phyloP scores from a whole-genome alignment of 371 early-diverging fungal species.

The Syncephalis plumigaleata region DNA sequence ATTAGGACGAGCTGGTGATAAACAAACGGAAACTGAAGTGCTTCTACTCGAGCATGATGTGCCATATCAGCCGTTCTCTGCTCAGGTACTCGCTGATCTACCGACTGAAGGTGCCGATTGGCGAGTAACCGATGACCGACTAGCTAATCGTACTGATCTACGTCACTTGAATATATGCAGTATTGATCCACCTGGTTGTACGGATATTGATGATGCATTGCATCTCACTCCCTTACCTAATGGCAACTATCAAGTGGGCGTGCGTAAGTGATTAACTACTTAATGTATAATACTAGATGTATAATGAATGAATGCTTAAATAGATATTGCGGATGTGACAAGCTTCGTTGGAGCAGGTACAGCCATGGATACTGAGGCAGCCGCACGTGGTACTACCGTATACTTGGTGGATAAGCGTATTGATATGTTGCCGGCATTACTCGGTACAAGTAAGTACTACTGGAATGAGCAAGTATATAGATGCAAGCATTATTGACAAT shows the following conservation, averaged over 20 bases:
- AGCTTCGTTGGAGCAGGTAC: slow-evolving; percentile 79
- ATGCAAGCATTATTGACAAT: too few relatives aligned
- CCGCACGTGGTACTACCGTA: slow-evolving; percentile 82
- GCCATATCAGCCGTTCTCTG: slow-evolving; percentile 80
- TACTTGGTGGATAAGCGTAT: slow-evolving; percentile 92
- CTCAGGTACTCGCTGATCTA: slow-evolving; percentile 58
- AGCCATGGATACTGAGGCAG: slow-evolving; percentile 79
- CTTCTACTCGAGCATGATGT: slow-evolving; percentile 90
- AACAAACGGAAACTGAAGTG: slow-evolving; percentile 88
- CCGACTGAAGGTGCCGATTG: slow-evolving; percentile 78
- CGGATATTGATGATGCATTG: slow-evolving; percentile 99
- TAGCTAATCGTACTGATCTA: slow-evolving; percentile 62
- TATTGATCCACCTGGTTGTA: slow-evolving; percentile 98
- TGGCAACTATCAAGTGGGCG: slow-evolving; percentile 80
- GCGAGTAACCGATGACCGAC: slow-evolving; percentile 56
- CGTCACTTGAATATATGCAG: slow-evolving; percentile 76
- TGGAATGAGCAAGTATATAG: slow-evolving; percentile 12
- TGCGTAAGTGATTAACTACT: slow-evolving; percentile 33
- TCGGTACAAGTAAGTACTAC: slow-evolving; percentile 42
- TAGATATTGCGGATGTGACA: slow-evolving; percentile 95
- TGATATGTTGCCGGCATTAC: slow-evolving; percentile 87
- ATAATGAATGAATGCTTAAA: too few relatives aligned
- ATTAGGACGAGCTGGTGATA: slow-evolving; percentile 83
- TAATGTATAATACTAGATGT: background rate
- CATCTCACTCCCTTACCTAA: slow-evolving; percentile 70